phyloP scores from a whole-genome alignment of 1,139 yeast species.

The Taphrina confusa region DNA sequence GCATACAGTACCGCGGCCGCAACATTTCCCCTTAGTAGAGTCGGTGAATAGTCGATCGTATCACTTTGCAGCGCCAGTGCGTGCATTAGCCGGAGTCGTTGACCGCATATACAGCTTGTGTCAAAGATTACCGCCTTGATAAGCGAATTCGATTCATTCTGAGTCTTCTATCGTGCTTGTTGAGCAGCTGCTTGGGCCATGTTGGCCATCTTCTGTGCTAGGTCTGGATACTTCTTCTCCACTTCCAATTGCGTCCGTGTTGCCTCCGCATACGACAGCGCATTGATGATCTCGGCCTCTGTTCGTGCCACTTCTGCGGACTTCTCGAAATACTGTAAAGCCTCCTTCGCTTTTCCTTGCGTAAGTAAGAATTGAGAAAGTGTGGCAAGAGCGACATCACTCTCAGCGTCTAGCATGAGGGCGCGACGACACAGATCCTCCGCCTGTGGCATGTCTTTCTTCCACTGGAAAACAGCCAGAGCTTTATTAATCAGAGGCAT shows the following conservation, averaged over 20 bases:
- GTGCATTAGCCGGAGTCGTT: too few relatives aligned
- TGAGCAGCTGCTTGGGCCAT: conserved; percentile 30
- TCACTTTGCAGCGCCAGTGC: too few relatives aligned
- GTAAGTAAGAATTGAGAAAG: conserved; percentile 89
- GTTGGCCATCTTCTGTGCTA: conserved; percentile 36
- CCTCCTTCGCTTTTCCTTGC: conserved; percentile 77
- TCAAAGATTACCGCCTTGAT: too few relatives aligned
- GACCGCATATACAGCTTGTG: too few relatives aligned
- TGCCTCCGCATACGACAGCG: conserved; percentile 91
- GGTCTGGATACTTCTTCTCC: conserved; percentile 48
- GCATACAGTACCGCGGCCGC: too few relatives aligned
- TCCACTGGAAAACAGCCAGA: conserved; percentile 51
- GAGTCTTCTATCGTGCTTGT: conserved; percentile 20
- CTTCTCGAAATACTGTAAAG: conserved; percentile 76
- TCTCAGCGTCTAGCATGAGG: conserved; percentile 72
- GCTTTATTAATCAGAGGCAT: conserved; percentile 92
- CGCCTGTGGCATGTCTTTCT: conserved; percentile 54
- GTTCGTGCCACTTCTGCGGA: conserved; percentile 81
- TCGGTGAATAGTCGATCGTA: too few relatives aligned
- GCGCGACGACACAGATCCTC: conserved; percentile 73
- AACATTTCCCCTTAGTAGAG: too few relatives aligned
- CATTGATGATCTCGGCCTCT: conserved; percentile 83
- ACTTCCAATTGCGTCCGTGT: conserved; percentile 70
- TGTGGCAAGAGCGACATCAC: conserved; percentile 84
- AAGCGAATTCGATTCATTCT: too few relatives aligned